Conservation (phyloP, 805 yeast genomes). For the Blastobotrys terrestris region DNA sequence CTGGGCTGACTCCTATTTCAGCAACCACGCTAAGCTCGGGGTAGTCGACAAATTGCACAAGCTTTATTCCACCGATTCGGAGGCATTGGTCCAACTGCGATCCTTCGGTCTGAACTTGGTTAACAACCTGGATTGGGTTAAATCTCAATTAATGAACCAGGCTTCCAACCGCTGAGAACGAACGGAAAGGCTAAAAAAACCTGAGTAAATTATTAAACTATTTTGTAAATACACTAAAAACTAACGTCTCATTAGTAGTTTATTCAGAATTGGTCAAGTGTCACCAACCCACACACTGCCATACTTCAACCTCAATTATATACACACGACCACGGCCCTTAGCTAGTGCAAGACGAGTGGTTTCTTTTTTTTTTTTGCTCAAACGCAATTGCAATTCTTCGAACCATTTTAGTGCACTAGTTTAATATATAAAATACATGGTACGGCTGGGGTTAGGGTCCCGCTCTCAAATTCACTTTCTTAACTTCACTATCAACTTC, state of each 20-base stretch:
- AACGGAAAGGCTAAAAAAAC: not conserved
- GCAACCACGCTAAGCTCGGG: constrained; percentile 75
- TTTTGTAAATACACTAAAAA: not conserved
- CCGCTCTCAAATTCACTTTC: not conserved
- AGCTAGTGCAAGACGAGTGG: too few species aligned
- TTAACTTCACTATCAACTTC: not conserved
- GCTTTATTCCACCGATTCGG: constrained; percentile 64
- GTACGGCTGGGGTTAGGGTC: not conserved
- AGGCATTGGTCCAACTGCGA: constrained; percentile 69
- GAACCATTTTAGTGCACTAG: too few species aligned
- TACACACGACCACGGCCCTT: too few species aligned
- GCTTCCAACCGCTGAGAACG: constrained; percentile 31
- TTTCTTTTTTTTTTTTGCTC: too few species aligned
- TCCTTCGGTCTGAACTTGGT: constrained; percentile 69
- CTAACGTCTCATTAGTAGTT: too few species aligned
- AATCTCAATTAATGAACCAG: constrained; percentile 59
- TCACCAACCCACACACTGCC: too few species aligned
- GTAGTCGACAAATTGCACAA: constrained; percentile 90
- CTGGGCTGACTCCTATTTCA: constrained; percentile 74
- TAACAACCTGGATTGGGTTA: constrained; percentile 57
- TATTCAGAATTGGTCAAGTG: too few species aligned
- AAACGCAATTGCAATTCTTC: too few species aligned
- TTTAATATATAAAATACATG: too few species aligned
- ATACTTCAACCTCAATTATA: too few species aligned
- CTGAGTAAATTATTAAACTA: not conserved